Conservation (phyloP, 331 rosid genomes). For the Stylosanthes scabra region DNA sequence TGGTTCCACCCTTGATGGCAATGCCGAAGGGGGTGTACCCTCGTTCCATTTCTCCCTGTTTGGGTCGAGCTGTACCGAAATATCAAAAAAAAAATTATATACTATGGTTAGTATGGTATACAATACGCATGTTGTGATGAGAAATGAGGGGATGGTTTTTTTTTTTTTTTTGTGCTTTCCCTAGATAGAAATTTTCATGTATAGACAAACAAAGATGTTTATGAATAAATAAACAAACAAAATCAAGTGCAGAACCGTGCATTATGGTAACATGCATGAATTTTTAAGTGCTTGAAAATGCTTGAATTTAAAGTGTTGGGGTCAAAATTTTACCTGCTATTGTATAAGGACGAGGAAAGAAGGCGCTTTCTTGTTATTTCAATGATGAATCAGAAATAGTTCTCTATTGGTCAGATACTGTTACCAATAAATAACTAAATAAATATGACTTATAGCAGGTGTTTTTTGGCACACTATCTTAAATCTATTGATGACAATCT, state of each 20-base stretch:
- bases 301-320: neutral
- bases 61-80: too few relatives aligned
- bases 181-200: constrained; percentile 1
- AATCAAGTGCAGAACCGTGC: neutral
- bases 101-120: neutral
- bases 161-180: neutral
- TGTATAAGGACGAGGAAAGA: neutral
- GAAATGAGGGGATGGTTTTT: neutral
- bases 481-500: too few relatives aligned
- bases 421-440: too few relatives aligned
- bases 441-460: too few relatives aligned
- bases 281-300: neutral
- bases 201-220: neutral
- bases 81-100: neutral
- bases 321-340: neutral
- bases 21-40: too few relatives aligned
- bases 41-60: too few relatives aligned
- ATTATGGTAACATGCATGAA: constrained; percentile 17
- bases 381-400: neutral
- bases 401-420: neutral
- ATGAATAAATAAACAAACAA: neutral
- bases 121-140: constrained; percentile 5
- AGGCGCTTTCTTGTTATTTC: constrained; percentile 6
- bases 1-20: too few relatives aligned
- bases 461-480: too few relatives aligned